These are phyloP conservation scores for Podaxis rugospora DNA, from an alignment of 768 basidiomycete genomes.

Conservation along the genomic window DNA sequence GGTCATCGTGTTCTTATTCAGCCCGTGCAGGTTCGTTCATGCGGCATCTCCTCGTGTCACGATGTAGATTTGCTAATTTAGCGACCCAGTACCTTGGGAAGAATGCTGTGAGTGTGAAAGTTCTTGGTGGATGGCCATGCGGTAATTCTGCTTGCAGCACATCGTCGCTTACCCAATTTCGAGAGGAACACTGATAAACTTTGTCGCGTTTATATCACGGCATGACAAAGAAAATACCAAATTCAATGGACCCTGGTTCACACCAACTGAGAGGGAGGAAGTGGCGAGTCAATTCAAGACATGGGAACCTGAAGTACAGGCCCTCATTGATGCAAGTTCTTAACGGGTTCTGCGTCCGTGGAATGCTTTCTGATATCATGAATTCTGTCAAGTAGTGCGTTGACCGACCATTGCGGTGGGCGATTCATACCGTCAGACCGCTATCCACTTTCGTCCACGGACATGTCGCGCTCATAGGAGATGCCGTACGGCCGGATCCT, in stretches of 20 bases:
- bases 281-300: slow-evolving; percentile 37
- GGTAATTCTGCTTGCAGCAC: slow-evolving; percentile 33
- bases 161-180: slow-evolving; percentile 60
- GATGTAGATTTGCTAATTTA: not conserved
- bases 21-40: slow-evolving; percentile 43
- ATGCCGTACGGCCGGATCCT: slow-evolving; percentile 35
- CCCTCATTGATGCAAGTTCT: slow-evolving; percentile 45
- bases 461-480: slow-evolving; percentile 43
- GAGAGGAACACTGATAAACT: slow-evolving; percentile 53
- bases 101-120: slow-evolving; percentile 32
- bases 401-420: slow-evolving; percentile 54
- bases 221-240: slow-evolving; percentile 49
- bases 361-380: slow-evolving; percentile 1
- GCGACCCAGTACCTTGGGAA: slow-evolving; percentile 53
- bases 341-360: not conserved
- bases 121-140: not conserved
- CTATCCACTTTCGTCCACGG: slow-evolving; percentile 48
- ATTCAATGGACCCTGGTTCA: slow-evolving; percentile 50
- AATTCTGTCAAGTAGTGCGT: slow-evolving; percentile 38
- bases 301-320: slow-evolving; percentile 61
- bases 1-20: slow-evolving; percentile 43
- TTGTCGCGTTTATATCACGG: slow-evolving; percentile 51
- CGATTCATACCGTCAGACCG: slow-evolving; percentile 53
- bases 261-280: slow-evolving; percentile 39
- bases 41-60: not conserved